Conservation (phyloP, 2,329 filamentous ascomycete species). For the Beauveria medogensis region DNA sequence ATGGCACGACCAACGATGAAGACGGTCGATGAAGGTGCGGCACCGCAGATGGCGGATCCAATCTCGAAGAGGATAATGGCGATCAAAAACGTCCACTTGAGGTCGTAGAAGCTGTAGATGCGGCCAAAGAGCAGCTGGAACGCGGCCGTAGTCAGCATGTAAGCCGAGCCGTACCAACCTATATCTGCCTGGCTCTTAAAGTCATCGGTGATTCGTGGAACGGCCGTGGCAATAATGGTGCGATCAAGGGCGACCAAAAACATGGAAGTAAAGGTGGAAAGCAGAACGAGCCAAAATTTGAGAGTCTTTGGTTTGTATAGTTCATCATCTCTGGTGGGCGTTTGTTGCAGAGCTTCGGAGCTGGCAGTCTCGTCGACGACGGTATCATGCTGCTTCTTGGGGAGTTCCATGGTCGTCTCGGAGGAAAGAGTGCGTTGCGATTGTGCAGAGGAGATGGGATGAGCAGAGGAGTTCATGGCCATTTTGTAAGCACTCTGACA, state of each 20-base stretch:
- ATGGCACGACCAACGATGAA: constrained; percentile 51
- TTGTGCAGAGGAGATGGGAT: not conserved
- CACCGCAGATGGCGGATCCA: constrained; percentile 46
- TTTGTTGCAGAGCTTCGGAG: not conserved
- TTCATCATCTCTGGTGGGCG: constrained; percentile 19
- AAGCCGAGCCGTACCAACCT: constrained; percentile 52
- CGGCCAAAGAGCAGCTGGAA: constrained; percentile 44
- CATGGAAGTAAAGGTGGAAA: constrained; percentile 46
- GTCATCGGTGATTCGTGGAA: constrained; percentile 42
- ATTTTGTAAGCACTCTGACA: not conserved
- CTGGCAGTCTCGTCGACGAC: not conserved
- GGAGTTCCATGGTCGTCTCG: not conserved
- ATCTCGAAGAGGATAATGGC: constrained; percentile 45
- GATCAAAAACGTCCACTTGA: constrained; percentile 39
- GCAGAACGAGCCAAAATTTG: constrained; percentile 47
- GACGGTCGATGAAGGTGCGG: constrained; percentile 42
- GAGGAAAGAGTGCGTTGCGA: constrained; percentile 3
- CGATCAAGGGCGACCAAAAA: constrained; percentile 51
- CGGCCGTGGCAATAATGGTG: constrained; percentile 39
- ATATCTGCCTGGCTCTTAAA: constrained; percentile 48
- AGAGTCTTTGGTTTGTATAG: constrained; percentile 45
- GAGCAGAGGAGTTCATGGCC: not conserved
- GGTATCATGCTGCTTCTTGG: not conserved
- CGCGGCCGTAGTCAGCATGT: constrained; percentile 52
- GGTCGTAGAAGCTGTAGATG: constrained; percentile 46